phyloP scores from a whole-genome alignment of 2,329 filamentous ascomycete genomes.

The Aspergillus carbonarius region DNA sequence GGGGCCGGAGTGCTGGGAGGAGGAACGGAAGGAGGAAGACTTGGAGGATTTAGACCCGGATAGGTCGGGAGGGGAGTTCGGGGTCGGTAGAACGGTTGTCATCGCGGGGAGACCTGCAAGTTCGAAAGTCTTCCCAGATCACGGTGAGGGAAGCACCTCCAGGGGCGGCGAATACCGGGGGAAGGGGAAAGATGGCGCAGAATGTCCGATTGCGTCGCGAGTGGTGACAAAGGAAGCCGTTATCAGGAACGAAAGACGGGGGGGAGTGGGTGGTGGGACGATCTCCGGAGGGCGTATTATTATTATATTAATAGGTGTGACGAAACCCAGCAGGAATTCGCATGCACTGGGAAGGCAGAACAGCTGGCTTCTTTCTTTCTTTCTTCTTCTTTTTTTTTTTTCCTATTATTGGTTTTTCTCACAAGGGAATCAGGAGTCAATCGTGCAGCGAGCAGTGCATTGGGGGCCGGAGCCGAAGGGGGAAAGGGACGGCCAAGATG shows the following conservation, averaged over 20 bases:
- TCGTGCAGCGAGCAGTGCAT: slow-evolving; percentile 8
- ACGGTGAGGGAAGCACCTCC: background rate
- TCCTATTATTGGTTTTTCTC: background rate
- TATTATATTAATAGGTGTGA: background rate
- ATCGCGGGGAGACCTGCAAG: slow-evolving; percentile 31
- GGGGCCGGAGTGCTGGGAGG: slow-evolving; percentile 67
- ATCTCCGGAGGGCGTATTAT: background rate
- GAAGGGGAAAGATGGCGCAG: background rate
- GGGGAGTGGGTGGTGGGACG: background rate
- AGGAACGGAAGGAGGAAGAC: slow-evolving; percentile 82
- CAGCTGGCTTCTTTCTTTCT: too few relatives aligned
- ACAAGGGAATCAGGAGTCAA: slow-evolving; percentile 13
- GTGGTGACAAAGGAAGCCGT: slow-evolving; percentile 6
- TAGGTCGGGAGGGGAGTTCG: slow-evolving; percentile 74
- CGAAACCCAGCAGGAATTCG: slow-evolving; percentile 2
- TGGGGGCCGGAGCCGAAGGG: slow-evolving; percentile 12
- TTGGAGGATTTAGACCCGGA: slow-evolving; percentile 86
- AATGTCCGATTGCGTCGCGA: slow-evolving; percentile 11
- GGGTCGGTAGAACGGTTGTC: slow-evolving; percentile 49
- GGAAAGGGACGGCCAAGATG: slow-evolving; percentile 14
- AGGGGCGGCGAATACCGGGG: background rate
- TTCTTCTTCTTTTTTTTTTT: background rate
- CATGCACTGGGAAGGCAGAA: slow-evolving; percentile 7
- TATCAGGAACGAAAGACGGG: background rate
- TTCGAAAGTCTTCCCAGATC: slow-evolving; percentile 7